Base-by-base conservation (phyloP, 768 basidiomycete species). In the Coprinopsis sp. region DNA sequence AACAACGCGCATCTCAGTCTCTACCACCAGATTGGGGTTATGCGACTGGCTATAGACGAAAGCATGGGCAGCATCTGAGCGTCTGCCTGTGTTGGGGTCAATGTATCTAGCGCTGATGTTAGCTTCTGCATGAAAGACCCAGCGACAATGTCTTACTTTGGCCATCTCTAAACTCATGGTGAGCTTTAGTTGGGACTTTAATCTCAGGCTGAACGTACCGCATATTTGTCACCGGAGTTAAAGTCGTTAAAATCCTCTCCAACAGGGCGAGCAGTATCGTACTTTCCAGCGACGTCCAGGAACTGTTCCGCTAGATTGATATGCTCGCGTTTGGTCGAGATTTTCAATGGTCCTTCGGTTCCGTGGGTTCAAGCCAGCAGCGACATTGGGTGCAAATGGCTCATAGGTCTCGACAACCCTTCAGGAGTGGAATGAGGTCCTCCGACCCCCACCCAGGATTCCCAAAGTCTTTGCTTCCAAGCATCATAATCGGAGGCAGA, bases 401-500 rank as follows among this genome's bases (percentile, higher is more conserved):
- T 39, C 21, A 23, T 21, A 39, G 16, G 37, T 16, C 37, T 43
- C 6, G 46, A 77, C 84, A n/a, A 72, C 83, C 82, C 51, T 66
- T 74, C 24, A 82, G 51, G 12, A 83, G 62, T 0, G 82, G 82
- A 24, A 84, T 72, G 4, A 86, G 55, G 22, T 77, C 65, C 38
- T 69, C 64, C 0, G 78, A 76, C 4, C 79, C 68, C 84, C 84
- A 86, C 1, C 82, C 83, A 1, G 72, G 60, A 55, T 84, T 83
- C 3, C 67, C 68, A 21, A 76, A 60, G 2, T 66, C 57, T n/a
- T 1, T 49, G 63, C 54, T 76, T 73, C 83, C 82, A 84, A 40
- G 78, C 77, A 51, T 86, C 79, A 38, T 77, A 83, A 55, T 86
- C 84, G 0, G 81, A 82, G 1, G 78, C 75, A 6, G 77, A 61